Evolutionary conservation across 2,329 filamentous ascomycete genomes (phyloP).

Genomic region (Trichoderma koningii): DNA sequence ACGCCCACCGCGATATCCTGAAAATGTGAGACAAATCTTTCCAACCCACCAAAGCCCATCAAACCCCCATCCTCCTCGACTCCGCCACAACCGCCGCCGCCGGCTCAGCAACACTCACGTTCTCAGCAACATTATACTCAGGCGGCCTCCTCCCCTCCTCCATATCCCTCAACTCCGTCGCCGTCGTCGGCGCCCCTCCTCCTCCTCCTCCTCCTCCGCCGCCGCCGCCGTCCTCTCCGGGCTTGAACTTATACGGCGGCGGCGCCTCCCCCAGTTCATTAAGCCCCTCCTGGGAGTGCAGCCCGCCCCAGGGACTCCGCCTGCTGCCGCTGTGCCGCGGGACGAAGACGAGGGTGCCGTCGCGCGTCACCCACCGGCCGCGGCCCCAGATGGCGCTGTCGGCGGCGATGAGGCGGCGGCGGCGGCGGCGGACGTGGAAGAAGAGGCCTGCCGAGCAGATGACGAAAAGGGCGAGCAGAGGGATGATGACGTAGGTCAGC

Average conservation of each 20-base stretch:
- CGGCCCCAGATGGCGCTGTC: constrained; percentile 27
- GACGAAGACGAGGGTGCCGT: constrained; percentile 33
- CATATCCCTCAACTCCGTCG: constrained; percentile 34
- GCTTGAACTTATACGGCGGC: constrained; percentile 57
- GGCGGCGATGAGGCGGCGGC: constrained; percentile 32
- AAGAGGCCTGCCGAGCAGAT: constrained; percentile 44
- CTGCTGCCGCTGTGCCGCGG: constrained; percentile 21
- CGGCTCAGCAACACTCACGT: constrained; percentile 29
- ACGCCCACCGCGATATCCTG: background rate
- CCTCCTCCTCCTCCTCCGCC: background rate
- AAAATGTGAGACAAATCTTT: no score
- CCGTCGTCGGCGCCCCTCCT: no score
- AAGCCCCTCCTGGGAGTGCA: constrained; percentile 54
- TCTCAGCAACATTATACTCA: constrained; percentile 31
- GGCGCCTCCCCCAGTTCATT: constrained; percentile 67
- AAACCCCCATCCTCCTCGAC: constrained; percentile 20
- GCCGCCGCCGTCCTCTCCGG: constrained; percentile 30
- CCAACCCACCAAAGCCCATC: background rate
- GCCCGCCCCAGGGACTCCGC: constrained; percentile 32
- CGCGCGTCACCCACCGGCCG: constrained; percentile 29
- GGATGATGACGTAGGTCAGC: constrained; percentile 59
- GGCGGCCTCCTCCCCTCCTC: constrained; percentile 37
- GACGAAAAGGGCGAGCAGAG: constrained; percentile 49
- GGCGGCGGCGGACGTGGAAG: constrained; percentile 45
- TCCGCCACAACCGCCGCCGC: constrained; percentile 32